Evolutionary conservation across 495 filamentous ascomycete genomes (phyloP), one percentile per base, ranked within the genome.

Genomic region (Neurospora tetrasperma): DNA sequence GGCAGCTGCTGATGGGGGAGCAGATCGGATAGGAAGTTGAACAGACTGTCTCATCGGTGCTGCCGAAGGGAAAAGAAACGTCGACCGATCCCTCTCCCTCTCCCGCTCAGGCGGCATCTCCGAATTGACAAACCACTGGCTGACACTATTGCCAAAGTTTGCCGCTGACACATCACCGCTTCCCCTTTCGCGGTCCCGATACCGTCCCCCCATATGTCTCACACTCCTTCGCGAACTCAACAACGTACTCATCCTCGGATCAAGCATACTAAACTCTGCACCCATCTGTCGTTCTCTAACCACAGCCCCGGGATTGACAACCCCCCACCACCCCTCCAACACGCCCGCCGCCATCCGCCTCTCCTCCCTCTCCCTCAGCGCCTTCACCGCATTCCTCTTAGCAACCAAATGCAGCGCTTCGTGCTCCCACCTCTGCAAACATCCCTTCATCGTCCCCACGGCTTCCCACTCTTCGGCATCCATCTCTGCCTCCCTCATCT

Each of bases 341-440:
- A 78, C 70, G 8, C 74, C 73, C 9, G 74, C 68, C 23, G 72
- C 59, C 23, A 76, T 42, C 27, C 79, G 71, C 43, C 71, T 43
- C 0, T 79, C 76, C 66, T 79, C 78, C 44, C 74, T 76, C 12
- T 79, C 74, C 23, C 71, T 71, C 16, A 82, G 31, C 4, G 77
- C 75, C 3, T 41, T 41, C 11, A 75, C 77, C 14, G 77, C 75
- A 38, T 73, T 73, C 11, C 71, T 70, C 23, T 71, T 73, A 31
- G 76, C 71, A n/a, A 71, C 66, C 9, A 74, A 44, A 71, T 81
- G 79, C 5, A 82, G 71, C 3, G 69, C 68, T 42, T 82, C 74
- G n/a, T 79, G 78, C 46, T 80, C 80, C 79, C 79, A 81, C 11
- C 38, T 69, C 31, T 74, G 71, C 74, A 73, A 75, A 46, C 74